Evolutionary conservation across 2,329 filamentous ascomycete genomes (phyloP).

Genomic region (Pseudonectria buxi): DNA sequence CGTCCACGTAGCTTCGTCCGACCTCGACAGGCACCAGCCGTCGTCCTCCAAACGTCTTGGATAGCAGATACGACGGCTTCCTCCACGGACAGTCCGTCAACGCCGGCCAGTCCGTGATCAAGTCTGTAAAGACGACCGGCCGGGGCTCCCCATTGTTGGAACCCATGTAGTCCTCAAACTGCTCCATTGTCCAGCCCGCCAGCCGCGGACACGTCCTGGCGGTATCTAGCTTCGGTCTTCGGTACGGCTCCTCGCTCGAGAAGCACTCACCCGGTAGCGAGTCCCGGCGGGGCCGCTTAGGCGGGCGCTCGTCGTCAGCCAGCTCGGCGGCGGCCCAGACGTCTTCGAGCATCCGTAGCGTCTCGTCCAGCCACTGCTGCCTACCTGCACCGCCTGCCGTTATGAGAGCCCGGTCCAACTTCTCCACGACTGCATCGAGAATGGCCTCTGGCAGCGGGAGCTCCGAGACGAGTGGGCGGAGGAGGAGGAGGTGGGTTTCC

Average conservation of each 20-base stretch:
- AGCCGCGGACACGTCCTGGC: constrained; percentile 20
- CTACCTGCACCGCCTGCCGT: constrained; percentile 58
- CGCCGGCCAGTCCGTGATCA: constrained; percentile 68
- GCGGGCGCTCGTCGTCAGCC: constrained; percentile 9
- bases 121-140: constrained; percentile 64
- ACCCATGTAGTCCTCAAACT: constrained; percentile 57
- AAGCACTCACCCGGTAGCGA: constrained; percentile 13
- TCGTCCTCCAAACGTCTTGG: constrained; percentile 66
- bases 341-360: constrained; percentile 37
- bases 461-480: constrained; percentile 8
- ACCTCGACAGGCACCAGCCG: constrained; percentile 81
- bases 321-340: constrained; percentile 14
- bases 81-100: constrained; percentile 62
- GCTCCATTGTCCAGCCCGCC: constrained; percentile 44
- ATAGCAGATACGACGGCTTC: constrained; percentile 65
- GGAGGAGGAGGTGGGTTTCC: constrained; percentile 41
- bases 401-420: constrained; percentile 71
- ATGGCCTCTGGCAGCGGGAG: constrained; percentile 8
- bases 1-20: constrained; percentile 81
- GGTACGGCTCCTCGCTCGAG: constrained; percentile 22
- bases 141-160: constrained; percentile 33
- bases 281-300: constrained; percentile 14
- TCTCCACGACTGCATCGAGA: constrained; percentile 53
- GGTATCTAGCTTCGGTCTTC: constrained; percentile 19
- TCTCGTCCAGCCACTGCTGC: constrained; percentile 43